Percentiles rank a stretch among this genome's conserved stretches.
Conservation (phyloP, 306 rosid species). For the Vigna radiata region DNA sequence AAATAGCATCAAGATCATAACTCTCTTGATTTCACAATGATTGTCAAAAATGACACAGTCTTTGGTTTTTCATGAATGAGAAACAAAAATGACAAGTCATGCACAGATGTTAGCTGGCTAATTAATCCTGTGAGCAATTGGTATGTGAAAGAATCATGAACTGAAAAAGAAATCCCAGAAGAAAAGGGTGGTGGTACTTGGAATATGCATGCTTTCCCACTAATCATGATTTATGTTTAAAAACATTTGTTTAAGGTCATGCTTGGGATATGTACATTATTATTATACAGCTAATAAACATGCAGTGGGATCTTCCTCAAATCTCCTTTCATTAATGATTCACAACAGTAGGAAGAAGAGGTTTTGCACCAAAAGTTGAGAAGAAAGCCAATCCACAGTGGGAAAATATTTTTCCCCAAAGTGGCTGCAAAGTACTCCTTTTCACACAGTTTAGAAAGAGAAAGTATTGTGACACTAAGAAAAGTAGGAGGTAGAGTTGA, state of each 20-base stretch:
- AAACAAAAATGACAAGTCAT: slow-evolving; percentile 14
- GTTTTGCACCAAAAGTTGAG: slow-evolving; percentile 56
- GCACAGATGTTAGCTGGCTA: slow-evolving; percentile 45
- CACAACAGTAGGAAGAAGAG: slow-evolving; percentile 46
- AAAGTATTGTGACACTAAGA: slow-evolving; percentile 35
- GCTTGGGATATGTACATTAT: slow-evolving; percentile 19
- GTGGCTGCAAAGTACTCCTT: slow-evolving; percentile 47
- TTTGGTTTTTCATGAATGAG: slow-evolving; percentile 20
- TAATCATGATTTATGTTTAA: slow-evolving; percentile 34
- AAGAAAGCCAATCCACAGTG: slow-evolving; percentile 51
- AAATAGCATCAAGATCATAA: slow-evolving; percentile 31
- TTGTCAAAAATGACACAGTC: slow-evolving; percentile 42
- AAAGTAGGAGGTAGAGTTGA: slow-evolving; percentile 51
- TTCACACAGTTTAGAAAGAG: slow-evolving; percentile 40
- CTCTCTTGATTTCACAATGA: slow-evolving; percentile 54
- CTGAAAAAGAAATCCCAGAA: slow-evolving; percentile 30
- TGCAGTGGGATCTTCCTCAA: slow-evolving; percentile 54
- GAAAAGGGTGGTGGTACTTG: not conserved
- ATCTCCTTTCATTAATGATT: slow-evolving; percentile 61
- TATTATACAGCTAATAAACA: slow-evolving; percentile 38
- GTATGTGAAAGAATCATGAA: slow-evolving; percentile 45
- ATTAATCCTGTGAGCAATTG: slow-evolving; percentile 21
- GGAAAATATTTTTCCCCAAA: slow-evolving; percentile 33
- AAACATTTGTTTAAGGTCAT: slow-evolving; percentile 39
- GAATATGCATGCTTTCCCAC: slow-evolving; percentile 47